A percentile compares a stretch with the other conserved stretches of the same genome.
phyloP scores from a whole-genome alignment of 257 asterid genomes.

The Nicotiana undulata region DNA sequence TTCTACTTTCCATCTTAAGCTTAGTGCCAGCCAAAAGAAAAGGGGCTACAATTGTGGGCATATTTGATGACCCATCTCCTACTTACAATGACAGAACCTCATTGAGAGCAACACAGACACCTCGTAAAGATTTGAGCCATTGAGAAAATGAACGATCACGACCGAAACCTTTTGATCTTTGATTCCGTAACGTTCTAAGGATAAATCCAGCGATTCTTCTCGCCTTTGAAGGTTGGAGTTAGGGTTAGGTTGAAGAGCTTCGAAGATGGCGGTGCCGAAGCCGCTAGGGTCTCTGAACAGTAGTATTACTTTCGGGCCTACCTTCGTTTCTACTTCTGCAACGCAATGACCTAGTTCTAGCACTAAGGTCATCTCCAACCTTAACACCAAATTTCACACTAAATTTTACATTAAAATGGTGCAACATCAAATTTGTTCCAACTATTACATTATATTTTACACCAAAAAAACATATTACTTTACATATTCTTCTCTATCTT shows the following conservation, averaged over 20 bases:
- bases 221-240: constrained; percentile 26
- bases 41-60: constrained; percentile 59
- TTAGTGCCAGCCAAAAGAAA: constrained; percentile 50
- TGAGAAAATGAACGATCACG: constrained; percentile 39
- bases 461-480: no score
- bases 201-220: constrained; percentile 47
- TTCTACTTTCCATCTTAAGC: constrained; percentile 46
- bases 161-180: constrained; percentile 52
- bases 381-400: no score
- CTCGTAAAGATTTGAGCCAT: constrained; percentile 40
- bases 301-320: constrained; percentile 48
- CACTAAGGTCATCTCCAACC: no score
- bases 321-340: constrained; percentile 33
- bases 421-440: no score
- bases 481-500: no score
- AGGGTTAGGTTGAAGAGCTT: constrained; percentile 44
- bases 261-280: constrained; percentile 41
- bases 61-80: constrained; percentile 34
- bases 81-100: constrained; percentile 52
- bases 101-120: constrained; percentile 62
- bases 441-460: no score
- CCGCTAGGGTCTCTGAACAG: constrained; percentile 54
- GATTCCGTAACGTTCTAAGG: constrained; percentile 61
- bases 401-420: no score
- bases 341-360: not conserved